These are phyloP conservation scores for Sphaceloma murrayae DNA, from an alignment of 2,329 filamentous ascomycete species.

Conservation along the genomic window DNA sequence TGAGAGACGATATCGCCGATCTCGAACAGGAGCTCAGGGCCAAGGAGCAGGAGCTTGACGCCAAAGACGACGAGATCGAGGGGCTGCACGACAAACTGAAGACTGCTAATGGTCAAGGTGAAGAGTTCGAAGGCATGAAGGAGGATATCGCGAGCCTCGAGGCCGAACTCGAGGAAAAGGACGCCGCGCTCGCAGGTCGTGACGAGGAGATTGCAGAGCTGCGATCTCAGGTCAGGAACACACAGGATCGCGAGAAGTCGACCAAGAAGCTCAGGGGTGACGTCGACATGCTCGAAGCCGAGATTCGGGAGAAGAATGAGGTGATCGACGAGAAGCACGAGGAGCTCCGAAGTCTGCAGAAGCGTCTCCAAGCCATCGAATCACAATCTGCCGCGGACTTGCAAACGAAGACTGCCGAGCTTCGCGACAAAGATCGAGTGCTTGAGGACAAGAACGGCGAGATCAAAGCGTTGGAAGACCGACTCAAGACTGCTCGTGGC, in stretches of 20 bases:
- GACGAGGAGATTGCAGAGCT: conserved; percentile 27
- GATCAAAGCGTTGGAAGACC: conserved; percentile 29
- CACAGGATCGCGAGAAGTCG: conserved; percentile 29
- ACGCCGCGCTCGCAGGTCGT: conserved; percentile 34
- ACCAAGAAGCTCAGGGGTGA: conserved; percentile 32
- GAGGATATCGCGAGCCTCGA: conserved; percentile 44
- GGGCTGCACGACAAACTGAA: conserved; percentile 33
- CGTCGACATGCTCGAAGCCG: conserved; percentile 27
- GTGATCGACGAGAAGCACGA: conserved; percentile 29
- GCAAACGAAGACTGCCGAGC: conserved; percentile 32
- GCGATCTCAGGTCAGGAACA: conserved; percentile 22
- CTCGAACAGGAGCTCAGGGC: conserved; percentile 46
- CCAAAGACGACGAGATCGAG: conserved; percentile 44
- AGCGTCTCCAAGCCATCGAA: conserved; percentile 26
- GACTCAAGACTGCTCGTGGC: conserved; percentile 30
- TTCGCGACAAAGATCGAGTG: conserved; percentile 52
- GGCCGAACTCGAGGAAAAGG: conserved; percentile 40
- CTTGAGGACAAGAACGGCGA: conserved; percentile 32
- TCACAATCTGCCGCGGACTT: conserved; percentile 23
- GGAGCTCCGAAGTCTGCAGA: conserved; percentile 27
- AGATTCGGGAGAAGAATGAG: conserved; percentile 29
- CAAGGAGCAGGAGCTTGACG: conserved; percentile 29
- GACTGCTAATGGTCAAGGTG: conserved; percentile 24
- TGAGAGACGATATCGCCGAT: conserved; percentile 42
- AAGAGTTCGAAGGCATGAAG: conserved; percentile 51